Percentiles rank a stretch among this genome's conserved stretches.
Conservation (phyloP, 2,329 filamentous ascomycete species). For the Alternaria consortialis region DNA sequence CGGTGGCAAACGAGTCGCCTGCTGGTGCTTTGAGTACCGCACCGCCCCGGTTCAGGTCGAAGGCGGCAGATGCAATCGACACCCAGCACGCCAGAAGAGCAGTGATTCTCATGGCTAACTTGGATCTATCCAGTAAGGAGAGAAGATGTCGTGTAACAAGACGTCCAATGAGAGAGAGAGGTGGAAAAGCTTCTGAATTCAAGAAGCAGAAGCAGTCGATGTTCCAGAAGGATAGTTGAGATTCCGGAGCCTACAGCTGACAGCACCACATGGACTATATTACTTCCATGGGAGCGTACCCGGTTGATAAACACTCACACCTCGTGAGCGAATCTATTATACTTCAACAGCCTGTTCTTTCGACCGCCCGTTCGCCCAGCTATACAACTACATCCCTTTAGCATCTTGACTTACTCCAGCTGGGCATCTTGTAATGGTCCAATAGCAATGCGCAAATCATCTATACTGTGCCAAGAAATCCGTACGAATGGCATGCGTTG, state of each 20-base stretch:
- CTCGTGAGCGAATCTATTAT: background rate
- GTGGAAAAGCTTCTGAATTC: constrained; percentile 1
- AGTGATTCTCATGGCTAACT: constrained; percentile 23
- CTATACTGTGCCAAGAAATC: background rate
- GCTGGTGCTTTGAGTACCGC: constrained; percentile 38
- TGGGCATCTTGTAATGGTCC: constrained; percentile 2
- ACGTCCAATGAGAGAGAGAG: constrained; percentile 6
- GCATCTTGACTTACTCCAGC: background rate
- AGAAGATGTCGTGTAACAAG: background rate
- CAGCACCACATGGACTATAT: constrained; percentile 20
- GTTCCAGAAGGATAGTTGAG: constrained; percentile 14
- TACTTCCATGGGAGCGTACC: constrained; percentile 20
- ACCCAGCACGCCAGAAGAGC: constrained; percentile 18
- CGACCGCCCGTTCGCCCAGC: constrained; percentile 5
- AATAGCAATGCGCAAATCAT: constrained; percentile 8
- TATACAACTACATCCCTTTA: background rate
- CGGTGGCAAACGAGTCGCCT: constrained; percentile 32
- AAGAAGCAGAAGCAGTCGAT: constrained; percentile 3
- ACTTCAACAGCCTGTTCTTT: constrained; percentile 1
- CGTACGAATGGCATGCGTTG: background rate
- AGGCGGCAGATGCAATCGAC: constrained; percentile 30
- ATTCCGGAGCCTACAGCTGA: constrained; percentile 7
- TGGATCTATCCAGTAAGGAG: background rate
- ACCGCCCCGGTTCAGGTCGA: constrained; percentile 35
- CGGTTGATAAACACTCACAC: constrained; percentile 13